A percentile compares a stretch with the other conserved stretches of the same genome.
These are phyloP conservation scores for Pythium utonaiense DNA, from an alignment of 352 stramenopile species.

Conservation along the genomic window DNA sequence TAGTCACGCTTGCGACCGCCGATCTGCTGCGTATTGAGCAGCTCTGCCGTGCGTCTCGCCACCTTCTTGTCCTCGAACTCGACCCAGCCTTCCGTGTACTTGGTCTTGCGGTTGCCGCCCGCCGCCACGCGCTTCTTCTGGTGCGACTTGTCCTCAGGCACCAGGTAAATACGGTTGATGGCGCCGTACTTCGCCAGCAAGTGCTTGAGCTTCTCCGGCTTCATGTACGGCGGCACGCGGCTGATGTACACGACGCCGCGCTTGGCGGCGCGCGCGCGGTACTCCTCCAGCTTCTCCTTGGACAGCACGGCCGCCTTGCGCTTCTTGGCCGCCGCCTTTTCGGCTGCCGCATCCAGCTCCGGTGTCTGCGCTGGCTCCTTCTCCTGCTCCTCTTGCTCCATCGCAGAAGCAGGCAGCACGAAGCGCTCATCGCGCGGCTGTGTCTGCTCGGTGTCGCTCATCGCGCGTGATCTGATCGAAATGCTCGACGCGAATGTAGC, in stretches of 20 bases:
- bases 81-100: conserved; percentile 97
- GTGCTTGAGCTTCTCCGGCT: conserved; percentile 93
- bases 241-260: conserved; percentile 89
- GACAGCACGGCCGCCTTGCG: conserved; percentile 17
- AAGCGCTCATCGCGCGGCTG: neutral
- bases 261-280: conserved; percentile 20
- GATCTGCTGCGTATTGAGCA: conserved; percentile 92
- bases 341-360: neutral
- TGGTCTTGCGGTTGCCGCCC: conserved; percentile 87
- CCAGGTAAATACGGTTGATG: conserved; percentile 95
- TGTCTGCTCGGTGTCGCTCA: neutral
- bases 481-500: neutral
- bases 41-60: conserved; percentile 90
- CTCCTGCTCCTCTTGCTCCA: neutral
- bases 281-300: conserved; percentile 23
- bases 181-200: conserved; percentile 91
- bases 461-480: neutral
- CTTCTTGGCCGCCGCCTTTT: conserved; percentile 13
- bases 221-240: conserved; percentile 96
- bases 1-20: conserved; percentile 94
- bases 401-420: neutral
- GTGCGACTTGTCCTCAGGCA: conserved; percentile 93
- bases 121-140: conserved; percentile 88
- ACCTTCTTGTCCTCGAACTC: conserved; percentile 98
- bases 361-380: neutral